Base-by-base conservation (phyloP, 2,329 filamentous ascomycete species). In the Penicillium digitatum region DNA sequence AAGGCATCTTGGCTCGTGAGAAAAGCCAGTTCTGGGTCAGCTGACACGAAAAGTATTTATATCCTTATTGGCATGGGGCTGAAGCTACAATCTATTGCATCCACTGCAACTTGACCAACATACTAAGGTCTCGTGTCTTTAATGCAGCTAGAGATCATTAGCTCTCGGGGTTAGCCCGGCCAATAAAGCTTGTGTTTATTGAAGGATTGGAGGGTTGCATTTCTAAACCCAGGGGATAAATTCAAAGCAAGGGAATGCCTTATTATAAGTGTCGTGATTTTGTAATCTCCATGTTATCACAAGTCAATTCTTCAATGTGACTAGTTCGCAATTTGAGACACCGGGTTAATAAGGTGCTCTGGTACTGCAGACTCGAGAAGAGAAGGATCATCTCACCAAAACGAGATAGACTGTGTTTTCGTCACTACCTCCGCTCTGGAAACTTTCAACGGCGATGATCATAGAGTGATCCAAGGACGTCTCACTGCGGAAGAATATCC, bases 371-470 rank as follows among this genome's bases (percentile, higher is more conserved):
- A 38, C 40, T 52, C 2, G 32, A 31, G 18, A 37, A n/a, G 29
- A n/a, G 20, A 37, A 44, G 27, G 31, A 37, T 22, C 38, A 49
- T 14, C 39, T 7, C 1, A 5, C n/a, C 14, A 10, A 27, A 48
- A 48, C 11, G 5, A 48, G 45, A 27, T 38, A 48, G 22, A 48
- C 22, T 14, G 24, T 48, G 8, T 37, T 34, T 24, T 6, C 20
- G 20, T 47, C 32, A 11, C 2, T 7, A 49, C 53, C 48, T 46
- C 55, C 45, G 45, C 52, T 38, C 11, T 27, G 38, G 16, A 51
- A 58, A 48, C 48, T 46, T 53, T 39, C 56, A 60, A 60, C 58
- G 56, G 56, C n/a, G 56, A 46, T 47, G 56, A 59, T 60, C 53
- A 52, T 48, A 26, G 9, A 29, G n/a, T 38, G 46, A 47, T 32